A percentile compares a stretch with the other conserved stretches of the same genome.
phyloP scores from a whole-genome alignment of 345 rosid genomes.

The Passiflora organensis region DNA sequence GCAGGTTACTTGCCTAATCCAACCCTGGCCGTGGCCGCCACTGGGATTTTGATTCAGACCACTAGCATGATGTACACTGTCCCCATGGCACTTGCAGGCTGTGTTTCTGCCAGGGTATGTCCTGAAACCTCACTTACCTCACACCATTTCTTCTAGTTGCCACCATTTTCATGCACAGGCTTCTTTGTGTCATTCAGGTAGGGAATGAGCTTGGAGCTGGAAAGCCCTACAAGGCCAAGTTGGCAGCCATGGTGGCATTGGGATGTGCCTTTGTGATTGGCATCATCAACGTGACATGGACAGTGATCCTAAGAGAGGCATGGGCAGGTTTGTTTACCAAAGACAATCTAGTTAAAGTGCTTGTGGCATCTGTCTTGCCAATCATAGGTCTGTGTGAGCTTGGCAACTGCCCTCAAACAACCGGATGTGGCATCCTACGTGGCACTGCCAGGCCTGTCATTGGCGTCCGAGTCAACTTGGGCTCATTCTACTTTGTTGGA shows the following conservation, averaged over 20 bases:
- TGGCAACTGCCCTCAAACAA: slow-evolving; percentile 93
- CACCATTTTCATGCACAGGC: neutral
- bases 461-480: slow-evolving; percentile 78
- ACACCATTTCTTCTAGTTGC: too few relatives aligned
- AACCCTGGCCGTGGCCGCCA: slow-evolving; percentile 78
- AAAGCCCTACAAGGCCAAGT: slow-evolving; percentile 72
- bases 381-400: slow-evolving; percentile 89
- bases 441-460: slow-evolving; percentile 81
- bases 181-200: slow-evolving; percentile 42
- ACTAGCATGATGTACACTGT: slow-evolving; percentile 98
- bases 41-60: slow-evolving; percentile 91
- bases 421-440: slow-evolving; percentile 90
- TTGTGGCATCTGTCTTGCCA: slow-evolving; percentile 84
- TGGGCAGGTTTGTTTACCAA: slow-evolving; percentile 81
- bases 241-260: slow-evolving; percentile 79
- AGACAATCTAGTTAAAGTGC: slow-evolving; percentile 46
- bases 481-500: slow-evolving; percentile 87
- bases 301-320: slow-evolving; percentile 50
- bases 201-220: slow-evolving; percentile 98
- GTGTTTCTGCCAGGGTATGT: slow-evolving; percentile 94
- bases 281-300: slow-evolving; percentile 72
- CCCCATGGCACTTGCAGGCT: slow-evolving; percentile 98
- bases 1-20: slow-evolving; percentile 92
- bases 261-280: slow-evolving; percentile 78
- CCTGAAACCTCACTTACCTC: neutral